Conservation (phyloP, 2,329 filamentous ascomycete species). For the Fusarium tjaetaba region DNA sequence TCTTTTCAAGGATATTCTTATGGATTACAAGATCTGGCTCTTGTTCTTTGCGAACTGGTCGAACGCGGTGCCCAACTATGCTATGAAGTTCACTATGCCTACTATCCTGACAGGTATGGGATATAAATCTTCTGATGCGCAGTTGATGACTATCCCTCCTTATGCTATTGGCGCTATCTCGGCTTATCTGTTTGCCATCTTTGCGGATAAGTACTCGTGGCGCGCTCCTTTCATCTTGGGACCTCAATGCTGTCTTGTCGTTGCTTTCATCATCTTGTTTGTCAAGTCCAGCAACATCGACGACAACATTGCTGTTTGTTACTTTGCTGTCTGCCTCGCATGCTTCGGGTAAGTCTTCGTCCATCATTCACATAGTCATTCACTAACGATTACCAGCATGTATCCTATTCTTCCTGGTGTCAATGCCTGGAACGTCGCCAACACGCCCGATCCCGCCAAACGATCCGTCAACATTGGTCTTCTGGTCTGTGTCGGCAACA, state of each 20-base stretch:
- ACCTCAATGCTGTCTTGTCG: slow-evolving; percentile 12
- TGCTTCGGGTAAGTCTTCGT: slow-evolving; percentile 3
- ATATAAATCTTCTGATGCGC: slow-evolving; percentile 47
- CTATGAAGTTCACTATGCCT: slow-evolving; percentile 50
- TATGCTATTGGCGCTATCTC: slow-evolving; percentile 20
- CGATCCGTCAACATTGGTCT: slow-evolving; percentile 55
- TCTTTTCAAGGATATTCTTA: slow-evolving; percentile 51
- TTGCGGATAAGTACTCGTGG: slow-evolving; percentile 18
- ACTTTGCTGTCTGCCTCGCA: slow-evolving; percentile 15
- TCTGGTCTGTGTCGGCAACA: slow-evolving; percentile 51
- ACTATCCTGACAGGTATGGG: slow-evolving; percentile 55
- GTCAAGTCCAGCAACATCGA: slow-evolving; percentile 7
- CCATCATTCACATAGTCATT: fast-evolving
- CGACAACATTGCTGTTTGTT: slow-evolving; percentile 9
- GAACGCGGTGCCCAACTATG: slow-evolving; percentile 51
- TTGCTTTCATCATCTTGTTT: slow-evolving; percentile 12
- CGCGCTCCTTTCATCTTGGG: slow-evolving; percentile 12
- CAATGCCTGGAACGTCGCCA: slow-evolving; percentile 55
- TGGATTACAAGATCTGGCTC: slow-evolving; percentile 59
- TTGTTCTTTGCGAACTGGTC: slow-evolving; percentile 56
- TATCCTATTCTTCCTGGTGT: slow-evolving; percentile 55
- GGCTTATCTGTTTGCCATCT: slow-evolving; percentile 12
- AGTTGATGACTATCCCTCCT: slow-evolving; percentile 39
- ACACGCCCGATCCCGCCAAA: slow-evolving; percentile 51
- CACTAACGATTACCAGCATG: background rate